Percentiles rank a stretch among this genome's conserved stretches.
Evolutionary conservation across 73 alveolate species (phyloP).

Genomic region (Tetrahymena malaccensis): DNA sequence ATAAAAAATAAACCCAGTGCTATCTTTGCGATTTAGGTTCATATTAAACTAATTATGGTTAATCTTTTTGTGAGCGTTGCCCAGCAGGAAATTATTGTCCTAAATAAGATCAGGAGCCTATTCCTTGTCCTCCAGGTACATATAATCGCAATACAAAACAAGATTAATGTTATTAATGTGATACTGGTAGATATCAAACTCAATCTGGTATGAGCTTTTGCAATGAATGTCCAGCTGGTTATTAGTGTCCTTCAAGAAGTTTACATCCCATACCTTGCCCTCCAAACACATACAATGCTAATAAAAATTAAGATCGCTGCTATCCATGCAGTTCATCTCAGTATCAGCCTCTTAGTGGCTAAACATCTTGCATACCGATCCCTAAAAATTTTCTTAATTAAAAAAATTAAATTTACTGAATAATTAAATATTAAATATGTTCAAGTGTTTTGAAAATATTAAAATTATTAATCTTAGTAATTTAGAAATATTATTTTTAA

Average conservation of each 20-base stretch:
- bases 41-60: neutral
- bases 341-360: neutral
- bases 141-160: too few species aligned
- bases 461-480: too few species aligned
- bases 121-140: neutral
- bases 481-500: too few species aligned
- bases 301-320: too few species aligned
- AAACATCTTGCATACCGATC: neutral
- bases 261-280: neutral
- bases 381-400: too few species aligned
- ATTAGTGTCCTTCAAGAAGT: neutral
- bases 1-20: neutral
- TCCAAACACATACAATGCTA: neutral
- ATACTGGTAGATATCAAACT: too few species aligned
- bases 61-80: neutral
- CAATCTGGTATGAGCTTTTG: too few species aligned
- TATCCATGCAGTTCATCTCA: too few species aligned
- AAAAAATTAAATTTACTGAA: too few species aligned
- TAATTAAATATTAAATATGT: too few species aligned
- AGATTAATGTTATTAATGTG: too few species aligned
- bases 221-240: neutral
- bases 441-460: too few species aligned
- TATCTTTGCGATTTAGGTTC: neutral
- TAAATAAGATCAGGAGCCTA: neutral
- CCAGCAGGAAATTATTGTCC: neutral